These are phyloP conservation scores for Obba rivulosa DNA, from an alignment of 768 basidiomycete species.

Conservation along the genomic window DNA sequence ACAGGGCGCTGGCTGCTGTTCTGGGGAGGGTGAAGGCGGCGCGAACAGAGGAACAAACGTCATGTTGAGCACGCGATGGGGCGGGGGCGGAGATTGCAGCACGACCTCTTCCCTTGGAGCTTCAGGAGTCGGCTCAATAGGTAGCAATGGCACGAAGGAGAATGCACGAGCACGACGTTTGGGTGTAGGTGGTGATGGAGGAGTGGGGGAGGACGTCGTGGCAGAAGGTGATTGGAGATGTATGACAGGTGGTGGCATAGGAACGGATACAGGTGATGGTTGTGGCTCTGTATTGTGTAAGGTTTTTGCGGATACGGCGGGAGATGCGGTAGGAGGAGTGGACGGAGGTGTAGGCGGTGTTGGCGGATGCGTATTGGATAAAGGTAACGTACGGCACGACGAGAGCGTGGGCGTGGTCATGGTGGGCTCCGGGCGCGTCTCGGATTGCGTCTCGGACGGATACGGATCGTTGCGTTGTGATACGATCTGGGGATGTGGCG, in stretches of 20 bases:
- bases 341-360: background rate
- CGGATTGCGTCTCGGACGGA: background rate
- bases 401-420: background rate
- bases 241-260: background rate
- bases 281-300: no score
- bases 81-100: background rate
- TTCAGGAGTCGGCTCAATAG: slow-evolving; percentile 3
- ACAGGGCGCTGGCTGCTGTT: background rate
- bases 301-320: background rate
- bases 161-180: slow-evolving; percentile 11
- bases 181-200: slow-evolving; percentile 4
- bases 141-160: slow-evolving; percentile 21
- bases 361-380: background rate
- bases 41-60: slow-evolving; percentile 12
- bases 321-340: background rate
- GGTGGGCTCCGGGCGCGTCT: background rate
- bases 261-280: background rate
- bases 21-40: background rate
- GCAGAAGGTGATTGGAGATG: slow-evolving; percentile 1
- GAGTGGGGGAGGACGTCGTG: background rate
- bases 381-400: background rate
- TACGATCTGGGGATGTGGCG: slow-evolving; percentile 2
- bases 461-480: background rate
- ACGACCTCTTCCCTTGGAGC: slow-evolving; percentile 8
- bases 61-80: slow-evolving; percentile 6